Base-by-base conservation (phyloP, 2,329 filamentous ascomycete genomes). In the Epichloe elymi region DNA sequence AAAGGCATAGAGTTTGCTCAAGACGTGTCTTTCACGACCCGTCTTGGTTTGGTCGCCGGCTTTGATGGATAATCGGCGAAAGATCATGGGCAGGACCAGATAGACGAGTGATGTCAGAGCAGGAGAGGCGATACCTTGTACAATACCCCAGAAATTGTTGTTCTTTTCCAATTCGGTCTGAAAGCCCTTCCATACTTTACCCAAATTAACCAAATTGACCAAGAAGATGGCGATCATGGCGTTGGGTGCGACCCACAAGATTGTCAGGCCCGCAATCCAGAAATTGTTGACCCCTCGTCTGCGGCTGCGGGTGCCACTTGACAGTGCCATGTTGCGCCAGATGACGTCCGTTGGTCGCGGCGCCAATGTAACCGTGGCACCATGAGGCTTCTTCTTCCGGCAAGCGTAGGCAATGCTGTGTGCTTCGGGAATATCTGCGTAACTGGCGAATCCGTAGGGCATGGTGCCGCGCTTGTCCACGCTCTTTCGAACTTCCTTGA, bases 401-500 rank as follows among this genome's bases (percentile, higher is more conserved):
- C 85, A 80, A 10, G 83, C 78, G 67, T 86, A 95, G 11, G 90
- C 93, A 55, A 95, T 89, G 19, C 79, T 80, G 62, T 98, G 93
- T 0, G 93, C 88, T 59, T 95, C 87, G 52, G 83, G 76, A 51
- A 98, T 94, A 41, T 83, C 84, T 41, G 91, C 82, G 69, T 93
- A 98, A 60, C 88, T 96, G 8, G 91, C 90, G 64, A 98, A 98
- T 0, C 93, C 93, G 62, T 90, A 98, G 0, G 88, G 77, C 77
- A 95, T 85, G 15, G 90, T 85, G 63, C 91, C 88, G 47, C 90
- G 82, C 65, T 84, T 88, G 67, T 97, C 91, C 7, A 98, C 82
- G 1, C 82, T 82, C 39, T 81, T 77, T 12, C 93, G 82, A 1
- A 90, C 85, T 55, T 93, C 82, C 62, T 86, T 88, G 67, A 98